Base-by-base conservation (phyloP, 2,329 filamentous ascomycete genomes). In the Neopestalotiopsis sp. region DNA sequence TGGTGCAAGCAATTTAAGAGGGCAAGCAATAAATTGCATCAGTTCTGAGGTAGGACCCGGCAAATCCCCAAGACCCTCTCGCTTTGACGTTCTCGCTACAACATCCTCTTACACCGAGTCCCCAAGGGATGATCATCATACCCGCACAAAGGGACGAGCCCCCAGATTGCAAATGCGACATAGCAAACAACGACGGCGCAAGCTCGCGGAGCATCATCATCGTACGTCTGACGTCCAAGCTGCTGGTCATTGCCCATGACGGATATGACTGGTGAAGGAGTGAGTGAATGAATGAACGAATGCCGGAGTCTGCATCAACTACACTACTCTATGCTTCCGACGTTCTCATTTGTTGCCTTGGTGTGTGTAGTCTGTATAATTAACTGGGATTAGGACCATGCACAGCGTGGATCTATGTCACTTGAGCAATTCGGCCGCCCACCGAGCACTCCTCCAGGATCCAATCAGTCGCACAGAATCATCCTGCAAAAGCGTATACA, bases 401-500 rank as follows among this genome's bases (percentile, higher is more conserved):
- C 10, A 14, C 34, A 62, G 45, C 45, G n/a, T 52, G 45, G 57
- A 34, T 38, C 34, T 38, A 38, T 59, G 59, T 40, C 34, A 64
- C 40, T 64, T 49, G 40, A 64, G 38, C 61, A 64, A 6, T 49
- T 13, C 34, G 40, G 34, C 59, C 49, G n/a, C 59, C 28, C 59
- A 34, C 59, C 30, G 32, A 40, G 61, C 61, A 28, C 38, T 64
- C 61, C 61, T 64, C 38, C 40, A 64, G 61, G 61, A 64, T 64
- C 61, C 61, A 64, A 64, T 64, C 38, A 52, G 17, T 45, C 42
- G 40, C 24, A 64, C n/a, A 40, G 38, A 64, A 49, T 45, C 38
- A 34, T 64, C 61, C 61, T 52, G n/a, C 61, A 28, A 17, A 28
- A 42, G 24, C 13, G 40, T 64, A 20, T 28, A 30, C n/a, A 20